These are phyloP conservation scores for Babesia sp. DNA, from an alignment of 169 alveolate species.

Conservation along the genomic window DNA sequence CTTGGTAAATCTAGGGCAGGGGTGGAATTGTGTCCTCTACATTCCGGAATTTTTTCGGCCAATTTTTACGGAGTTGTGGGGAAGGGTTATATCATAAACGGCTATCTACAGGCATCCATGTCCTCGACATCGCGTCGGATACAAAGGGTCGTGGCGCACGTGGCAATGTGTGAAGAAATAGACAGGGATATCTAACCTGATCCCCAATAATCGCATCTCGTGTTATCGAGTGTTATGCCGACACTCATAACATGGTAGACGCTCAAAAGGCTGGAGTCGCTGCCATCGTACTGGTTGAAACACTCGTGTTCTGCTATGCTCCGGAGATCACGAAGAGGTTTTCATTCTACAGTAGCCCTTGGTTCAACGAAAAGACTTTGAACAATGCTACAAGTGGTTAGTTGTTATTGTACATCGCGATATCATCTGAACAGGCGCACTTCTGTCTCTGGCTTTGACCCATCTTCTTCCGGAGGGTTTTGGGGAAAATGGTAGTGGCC, in stretches of 20 bases:
- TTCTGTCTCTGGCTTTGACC: constrained; percentile 59
- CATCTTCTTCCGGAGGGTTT: constrained; percentile 69
- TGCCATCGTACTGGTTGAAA: constrained; percentile 49
- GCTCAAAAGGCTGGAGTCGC: constrained; percentile 49
- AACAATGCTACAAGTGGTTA: constrained; percentile 68
- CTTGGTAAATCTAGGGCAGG: too few species aligned
- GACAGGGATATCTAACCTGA: neutral
- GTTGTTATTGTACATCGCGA: neutral
- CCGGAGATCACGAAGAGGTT: constrained; percentile 50
- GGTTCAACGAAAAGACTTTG: constrained; percentile 51
- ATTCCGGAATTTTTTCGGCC: neutral
- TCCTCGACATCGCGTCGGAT: neutral
- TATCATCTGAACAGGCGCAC: constrained; percentile 44
- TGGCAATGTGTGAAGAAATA: neutral
- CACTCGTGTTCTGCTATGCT: constrained; percentile 53
- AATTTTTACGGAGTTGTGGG: neutral
- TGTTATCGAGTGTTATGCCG: neutral
- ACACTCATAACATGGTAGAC: neutral
- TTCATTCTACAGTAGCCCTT: constrained; percentile 23
- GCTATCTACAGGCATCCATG: neutral
- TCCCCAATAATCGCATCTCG: neutral
- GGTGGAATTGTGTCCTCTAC: neutral
- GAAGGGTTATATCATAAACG: neutral
- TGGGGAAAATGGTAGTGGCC: constrained; percentile 2
- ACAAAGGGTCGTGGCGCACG: neutral